Evolutionary conservation across 2,329 filamentous ascomycete species (phyloP).

Genomic region (Fusarium foetens): DNA sequence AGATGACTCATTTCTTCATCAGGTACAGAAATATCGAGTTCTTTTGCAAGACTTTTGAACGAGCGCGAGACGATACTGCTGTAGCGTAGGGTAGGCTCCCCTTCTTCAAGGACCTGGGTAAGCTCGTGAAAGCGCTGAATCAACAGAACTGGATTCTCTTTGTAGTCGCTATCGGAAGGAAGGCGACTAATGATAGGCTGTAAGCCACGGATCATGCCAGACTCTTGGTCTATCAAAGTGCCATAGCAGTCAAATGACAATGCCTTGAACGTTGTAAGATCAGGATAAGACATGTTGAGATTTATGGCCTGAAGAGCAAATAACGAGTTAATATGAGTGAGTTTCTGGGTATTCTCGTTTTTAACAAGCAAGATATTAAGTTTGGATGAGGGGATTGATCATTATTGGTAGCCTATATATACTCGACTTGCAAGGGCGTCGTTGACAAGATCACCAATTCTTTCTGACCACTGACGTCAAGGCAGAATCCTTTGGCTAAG

Average conservation of each 20-base stretch:
- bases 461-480: constrained; percentile 1
- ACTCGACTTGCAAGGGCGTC: constrained; percentile 1
- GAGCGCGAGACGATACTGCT: not conserved
- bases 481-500: not conserved
- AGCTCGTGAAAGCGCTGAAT: not conserved
- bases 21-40: not conserved
- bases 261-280: constrained; percentile 6
- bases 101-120: not conserved
- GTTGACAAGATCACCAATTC: not conserved
- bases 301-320: fast-evolving
- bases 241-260: constrained; percentile 17
- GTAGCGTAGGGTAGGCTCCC: constrained; percentile 4
- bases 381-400: fast-evolving
- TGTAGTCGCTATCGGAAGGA: not conserved
- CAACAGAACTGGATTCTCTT: not conserved
- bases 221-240: constrained; percentile 14
- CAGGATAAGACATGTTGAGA: not conserved
- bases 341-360: fast-evolving
- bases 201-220: constrained; percentile 4
- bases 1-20: not conserved
- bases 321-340: fast-evolving
- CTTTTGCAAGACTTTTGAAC: not conserved
- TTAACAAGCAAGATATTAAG: fast-evolving
- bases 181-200: constrained; percentile 1
- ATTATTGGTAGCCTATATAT: not conserved